Conservation (phyloP, 306 rosid genomes). For the Begonia masoniana region DNA sequence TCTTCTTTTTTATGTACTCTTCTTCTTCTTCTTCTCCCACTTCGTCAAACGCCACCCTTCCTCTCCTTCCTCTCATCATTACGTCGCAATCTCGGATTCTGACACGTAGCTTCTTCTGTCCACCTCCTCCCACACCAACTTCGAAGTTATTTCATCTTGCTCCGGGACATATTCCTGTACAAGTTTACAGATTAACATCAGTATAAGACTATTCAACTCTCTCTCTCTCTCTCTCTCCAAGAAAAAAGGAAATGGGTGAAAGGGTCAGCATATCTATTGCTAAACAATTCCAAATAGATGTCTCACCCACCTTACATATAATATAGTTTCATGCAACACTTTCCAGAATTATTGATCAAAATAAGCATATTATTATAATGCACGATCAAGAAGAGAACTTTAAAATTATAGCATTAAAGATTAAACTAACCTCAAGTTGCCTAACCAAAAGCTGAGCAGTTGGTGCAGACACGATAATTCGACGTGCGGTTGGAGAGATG, state of each 20-base stretch:
- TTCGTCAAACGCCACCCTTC: no score
- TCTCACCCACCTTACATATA: no score
- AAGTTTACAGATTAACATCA: no score
- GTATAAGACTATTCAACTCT: no score
- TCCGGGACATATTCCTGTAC: slow-evolving; percentile 81
- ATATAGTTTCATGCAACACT: not conserved
- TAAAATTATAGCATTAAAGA: no score
- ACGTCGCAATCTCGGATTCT: slow-evolving; percentile 72
- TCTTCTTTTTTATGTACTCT: no score
- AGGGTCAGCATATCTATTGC: not conserved
- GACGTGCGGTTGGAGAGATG: slow-evolving; percentile 90
- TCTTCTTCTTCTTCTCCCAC: no score
- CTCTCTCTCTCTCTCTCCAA: not conserved
- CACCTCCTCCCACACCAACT: slow-evolving; percentile 89
- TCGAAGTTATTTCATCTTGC: slow-evolving; percentile 72
- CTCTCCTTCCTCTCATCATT: slow-evolving; percentile 2
- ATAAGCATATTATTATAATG: not conserved
- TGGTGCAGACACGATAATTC: slow-evolving; percentile 93
- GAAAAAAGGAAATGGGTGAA: not conserved
- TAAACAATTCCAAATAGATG: not conserved
- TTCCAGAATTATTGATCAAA: not conserved
- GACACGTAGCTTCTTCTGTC: slow-evolving; percentile 48
- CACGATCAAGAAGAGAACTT: not conserved
- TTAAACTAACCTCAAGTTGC: slow-evolving; percentile 58
- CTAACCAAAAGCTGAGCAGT: slow-evolving; percentile 75